phyloP scores from a whole-genome alignment of 805 yeast genomes.

The Candida railenensis region DNA sequence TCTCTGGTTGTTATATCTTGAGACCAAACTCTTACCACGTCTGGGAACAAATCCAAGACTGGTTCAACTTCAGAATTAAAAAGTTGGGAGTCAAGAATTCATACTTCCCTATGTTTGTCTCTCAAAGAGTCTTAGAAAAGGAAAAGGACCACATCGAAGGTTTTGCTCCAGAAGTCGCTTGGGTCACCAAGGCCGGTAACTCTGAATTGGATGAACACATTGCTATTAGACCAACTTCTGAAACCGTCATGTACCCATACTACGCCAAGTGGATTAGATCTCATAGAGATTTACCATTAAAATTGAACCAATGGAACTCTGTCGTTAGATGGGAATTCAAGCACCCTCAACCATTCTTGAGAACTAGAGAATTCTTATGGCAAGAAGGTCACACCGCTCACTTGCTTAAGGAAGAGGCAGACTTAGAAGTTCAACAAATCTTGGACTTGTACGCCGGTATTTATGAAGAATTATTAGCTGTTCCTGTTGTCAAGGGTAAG shows the following conservation, averaged over 20 bases:
- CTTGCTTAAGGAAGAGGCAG: constrained; percentile 78
- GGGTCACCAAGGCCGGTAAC: constrained; percentile 97
- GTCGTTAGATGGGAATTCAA: constrained; percentile 99
- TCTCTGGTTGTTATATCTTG: constrained; percentile 96
- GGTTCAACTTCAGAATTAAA: constrained; percentile 81
- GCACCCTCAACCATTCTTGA: constrained; percentile 98
- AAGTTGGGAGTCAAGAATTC: constrained; percentile 89
- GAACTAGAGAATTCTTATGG: constrained; percentile 99
- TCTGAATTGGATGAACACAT: constrained; percentile 97
- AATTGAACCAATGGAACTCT: constrained; percentile 98
- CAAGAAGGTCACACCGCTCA: constrained; percentile 99
- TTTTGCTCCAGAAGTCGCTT: constrained; percentile 99
- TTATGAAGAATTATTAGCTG: constrained; percentile 91
- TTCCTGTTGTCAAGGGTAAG: constrained; percentile 92
- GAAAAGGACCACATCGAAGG: constrained; percentile 99
- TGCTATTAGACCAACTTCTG: constrained; percentile 99
- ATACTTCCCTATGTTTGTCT: constrained; percentile 98
- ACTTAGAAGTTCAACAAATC: constrained; percentile 79
- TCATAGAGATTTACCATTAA: constrained; percentile 95
- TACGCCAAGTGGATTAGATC: constrained; percentile 99
- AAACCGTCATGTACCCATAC: constrained; percentile 99
- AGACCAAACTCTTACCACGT: constrained; percentile 92
- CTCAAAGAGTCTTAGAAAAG: constrained; percentile 86
- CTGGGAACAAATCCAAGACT: constrained; percentile 92
- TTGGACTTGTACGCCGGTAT: constrained; percentile 81